A percentile compares a stretch with the other conserved stretches of the same genome.
phyloP scores from a whole-genome alignment of 805 yeast genomes.

The Hanseniaspora clermontiae region DNA sequence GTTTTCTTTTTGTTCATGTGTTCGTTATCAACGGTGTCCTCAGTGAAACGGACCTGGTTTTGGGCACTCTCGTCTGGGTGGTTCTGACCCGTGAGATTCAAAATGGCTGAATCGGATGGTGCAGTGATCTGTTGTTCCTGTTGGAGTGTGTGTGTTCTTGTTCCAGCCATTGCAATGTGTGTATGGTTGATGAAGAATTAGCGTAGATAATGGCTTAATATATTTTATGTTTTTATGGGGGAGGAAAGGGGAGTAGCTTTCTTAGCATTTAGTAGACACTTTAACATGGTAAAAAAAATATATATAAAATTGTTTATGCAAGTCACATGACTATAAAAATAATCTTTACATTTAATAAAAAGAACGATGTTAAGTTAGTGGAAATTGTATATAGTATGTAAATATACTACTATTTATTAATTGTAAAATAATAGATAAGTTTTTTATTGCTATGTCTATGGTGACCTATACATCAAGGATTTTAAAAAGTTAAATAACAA shows the following conservation, averaged over 20 bases:
- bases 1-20: conserved; percentile 77
- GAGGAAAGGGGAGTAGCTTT: not conserved
- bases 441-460: no score
- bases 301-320: not conserved
- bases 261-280: no score
- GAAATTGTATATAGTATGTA: no score
- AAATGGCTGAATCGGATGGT: not conserved
- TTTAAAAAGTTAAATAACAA: no score
- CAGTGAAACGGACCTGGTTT: conserved; percentile 67
- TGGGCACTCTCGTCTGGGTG: conserved; percentile 14
- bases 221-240: not conserved
- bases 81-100: not conserved
- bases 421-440: no score
- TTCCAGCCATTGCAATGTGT: not conserved
- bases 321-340: not conserved
- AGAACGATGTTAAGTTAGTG: no score
- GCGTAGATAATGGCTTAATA: not conserved
- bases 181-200: not conserved
- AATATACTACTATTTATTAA: no score
- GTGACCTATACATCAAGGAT: no score
- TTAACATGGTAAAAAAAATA: no score
- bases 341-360: conserved; percentile 1
- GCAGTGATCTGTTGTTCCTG: not conserved
- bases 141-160: not conserved
- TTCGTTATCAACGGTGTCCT: conserved; percentile 83